Base-by-base conservation (phyloP, 768 basidiomycete genomes). In the Boletus vermiculosoides region DNA sequence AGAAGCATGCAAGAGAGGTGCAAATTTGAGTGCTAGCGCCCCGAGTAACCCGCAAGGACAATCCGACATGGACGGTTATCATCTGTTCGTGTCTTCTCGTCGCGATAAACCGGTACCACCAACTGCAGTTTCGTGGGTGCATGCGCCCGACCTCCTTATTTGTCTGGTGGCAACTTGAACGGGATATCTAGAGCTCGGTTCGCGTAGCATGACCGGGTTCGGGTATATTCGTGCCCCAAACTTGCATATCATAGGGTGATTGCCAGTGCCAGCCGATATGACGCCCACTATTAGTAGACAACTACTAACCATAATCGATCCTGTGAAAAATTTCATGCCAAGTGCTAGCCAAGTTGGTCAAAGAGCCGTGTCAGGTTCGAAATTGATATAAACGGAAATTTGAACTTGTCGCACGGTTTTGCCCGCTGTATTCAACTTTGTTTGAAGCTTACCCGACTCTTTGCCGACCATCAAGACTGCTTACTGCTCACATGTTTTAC, bases 91-190 rank as follows among this genome's bases (percentile, higher is more conserved):
- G n/a, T 28, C 54, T 57, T 57, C 56, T 48, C 33, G 28, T n/a
- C 37, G n/a, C 39, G 56, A 57, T 57, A 48, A 47, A 48, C 54
- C 51, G 46, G 31, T 48, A 13, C 20, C 5, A 34, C 15, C 20
- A 16, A 23, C 22, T 16, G 20, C 5, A 10, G 11, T 23, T 16
- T 18, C 47, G 33, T 3, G 22, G 2, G n/a, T 47, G 46, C 4
- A 20, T 25, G 48, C 34, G 23, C 48, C 33, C 9, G 22, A 47
- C 22, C 22, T 15, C 48, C 16, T 23, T 15, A 15, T 20, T 20
- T 31, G 12, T 47, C 28, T 12, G 40, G 39, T 36, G 36, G 4
- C 18, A n/a, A 11, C n/a, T n/a, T 40, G 37, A 22, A 28, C 25
- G 44, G 28, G 15, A 45, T 25, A 9, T n/a, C n/a, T n/a, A 31